A percentile compares a stretch with the other conserved stretches of the same genome.
Evolutionary conservation across 2,329 filamentous ascomycete species (phyloP).

Genomic region (Penicillium griseofulvum): DNA sequence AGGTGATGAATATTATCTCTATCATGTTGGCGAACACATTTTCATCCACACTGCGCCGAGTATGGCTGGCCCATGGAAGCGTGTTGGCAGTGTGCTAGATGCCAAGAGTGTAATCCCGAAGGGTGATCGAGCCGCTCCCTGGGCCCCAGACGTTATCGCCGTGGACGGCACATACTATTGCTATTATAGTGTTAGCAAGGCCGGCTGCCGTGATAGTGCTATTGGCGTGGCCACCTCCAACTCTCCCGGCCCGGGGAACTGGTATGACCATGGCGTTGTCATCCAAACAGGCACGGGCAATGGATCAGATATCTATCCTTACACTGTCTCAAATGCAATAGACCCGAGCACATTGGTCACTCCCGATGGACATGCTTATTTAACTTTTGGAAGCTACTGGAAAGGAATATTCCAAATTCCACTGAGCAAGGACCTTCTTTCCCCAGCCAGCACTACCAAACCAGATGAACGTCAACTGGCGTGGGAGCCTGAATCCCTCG

Average conservation of each 20-base stretch:
- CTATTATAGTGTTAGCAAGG: constrained; percentile 63
- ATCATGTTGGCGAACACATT: constrained; percentile 34
- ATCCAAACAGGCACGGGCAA: constrained; percentile 35
- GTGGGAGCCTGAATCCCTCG: constrained; percentile 23
- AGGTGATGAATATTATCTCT: constrained; percentile 30
- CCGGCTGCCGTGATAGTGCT: constrained; percentile 60
- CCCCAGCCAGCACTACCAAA: constrained; percentile 16
- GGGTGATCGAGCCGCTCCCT: constrained; percentile 32
- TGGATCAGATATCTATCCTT: constrained; percentile 27
- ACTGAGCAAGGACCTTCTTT: constrained; percentile 38
- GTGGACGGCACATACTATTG: constrained; percentile 60
- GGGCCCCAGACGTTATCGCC: constrained; percentile 61
- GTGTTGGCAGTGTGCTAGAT: constrained; percentile 29
- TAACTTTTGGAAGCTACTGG: constrained; percentile 70
- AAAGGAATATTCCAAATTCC: constrained; percentile 61
- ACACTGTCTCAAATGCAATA: constrained; percentile 58
- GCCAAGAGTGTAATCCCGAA: constrained; percentile 34
- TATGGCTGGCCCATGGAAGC: constrained; percentile 34
- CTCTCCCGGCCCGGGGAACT: constrained; percentile 34
- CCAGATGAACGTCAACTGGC: constrained; percentile 32
- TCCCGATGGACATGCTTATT: constrained; percentile 39
- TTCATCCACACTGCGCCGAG: constrained; percentile 28
- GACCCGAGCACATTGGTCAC: constrained; percentile 55
- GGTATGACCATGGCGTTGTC: constrained; percentile 38
- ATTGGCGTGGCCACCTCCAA: constrained; percentile 58